Evolutionary conservation across 441 rosid genomes (phyloP).

Genomic region (Mallotus repandus): DNA sequence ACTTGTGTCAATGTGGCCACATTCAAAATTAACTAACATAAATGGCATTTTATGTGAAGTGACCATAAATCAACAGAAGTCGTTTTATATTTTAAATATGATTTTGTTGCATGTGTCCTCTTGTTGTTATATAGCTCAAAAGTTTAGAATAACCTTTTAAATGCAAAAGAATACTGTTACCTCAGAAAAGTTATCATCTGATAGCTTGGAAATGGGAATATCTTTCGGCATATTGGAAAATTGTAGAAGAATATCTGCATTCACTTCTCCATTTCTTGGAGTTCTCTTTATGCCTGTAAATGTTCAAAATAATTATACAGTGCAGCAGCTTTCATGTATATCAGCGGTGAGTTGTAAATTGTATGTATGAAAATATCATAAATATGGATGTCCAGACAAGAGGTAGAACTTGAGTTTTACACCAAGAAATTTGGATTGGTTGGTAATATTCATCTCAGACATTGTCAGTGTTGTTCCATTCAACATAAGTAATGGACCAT

Average conservation of each 20-base stretch:
- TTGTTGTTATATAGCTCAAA: not conserved
- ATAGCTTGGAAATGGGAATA: slow-evolving; percentile 37
- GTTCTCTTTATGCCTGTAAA: slow-evolving; percentile 40
- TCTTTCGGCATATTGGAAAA: slow-evolving; percentile 35
- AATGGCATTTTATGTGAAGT: not conserved
- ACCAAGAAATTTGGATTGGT: too few species aligned
- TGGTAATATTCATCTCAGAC: too few species aligned
- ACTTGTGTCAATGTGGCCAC: not conserved
- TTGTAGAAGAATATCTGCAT: slow-evolving; percentile 37
- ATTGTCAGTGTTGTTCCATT: too few species aligned
- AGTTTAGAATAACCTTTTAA: not conserved
- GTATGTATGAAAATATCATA: too few species aligned
- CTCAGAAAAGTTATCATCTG: slow-evolving; percentile 39
- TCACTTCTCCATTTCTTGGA: slow-evolving; percentile 21
- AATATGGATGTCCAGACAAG: too few species aligned
- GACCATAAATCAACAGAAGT: not conserved
- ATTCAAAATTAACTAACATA: not conserved
- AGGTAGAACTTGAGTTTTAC: too few species aligned
- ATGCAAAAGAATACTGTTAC: slow-evolving; percentile 9
- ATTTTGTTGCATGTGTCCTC: not conserved
- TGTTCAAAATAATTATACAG: not conserved
- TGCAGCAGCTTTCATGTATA: not conserved
- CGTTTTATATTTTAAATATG: not conserved
- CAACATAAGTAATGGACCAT: too few species aligned
- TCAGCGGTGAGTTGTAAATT: not conserved